Percentiles rank a stretch among this genome's conserved stretches.
Evolutionary conservation across 345 rosid genomes (phyloP).

Genomic region (Nephelium lappaceum): DNA sequence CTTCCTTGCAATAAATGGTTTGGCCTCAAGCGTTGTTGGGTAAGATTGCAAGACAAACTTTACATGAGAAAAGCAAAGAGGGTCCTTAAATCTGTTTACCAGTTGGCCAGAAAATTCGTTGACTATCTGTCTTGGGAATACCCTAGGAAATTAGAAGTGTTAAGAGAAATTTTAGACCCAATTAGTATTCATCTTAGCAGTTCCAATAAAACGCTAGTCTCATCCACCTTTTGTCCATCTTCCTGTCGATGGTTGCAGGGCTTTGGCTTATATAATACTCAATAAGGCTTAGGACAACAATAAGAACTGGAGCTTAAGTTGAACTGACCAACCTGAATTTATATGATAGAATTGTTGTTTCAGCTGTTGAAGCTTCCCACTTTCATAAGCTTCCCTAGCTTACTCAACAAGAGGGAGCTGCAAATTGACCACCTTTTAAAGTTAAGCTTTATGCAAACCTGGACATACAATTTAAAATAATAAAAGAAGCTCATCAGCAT

Average conservation of each 20-base stretch:
- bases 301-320: neutral
- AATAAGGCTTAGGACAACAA: neutral
- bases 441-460: conserved; percentile 15
- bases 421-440: conserved; percentile 13
- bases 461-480: too few relatives aligned
- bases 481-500: neutral
- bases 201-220: neutral
- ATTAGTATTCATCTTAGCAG: neutral
- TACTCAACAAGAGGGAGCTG: conserved; percentile 92
- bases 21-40: neutral
- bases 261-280: neutral
- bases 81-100: neutral
- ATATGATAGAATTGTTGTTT: conserved; percentile 42
- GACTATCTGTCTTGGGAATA: neutral
- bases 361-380: conserved; percentile 76
- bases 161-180: neutral
- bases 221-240: neutral
- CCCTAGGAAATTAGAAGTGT: neutral
- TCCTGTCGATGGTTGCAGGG: neutral
- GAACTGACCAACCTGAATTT: conserved; percentile 64
- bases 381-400: conserved; percentile 95
- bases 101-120: neutral
- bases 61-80: neutral
- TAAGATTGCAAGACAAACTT: neutral
- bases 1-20: neutral